Conservation (phyloP, 768 basidiomycete species). For the Russula vinacea region DNA sequence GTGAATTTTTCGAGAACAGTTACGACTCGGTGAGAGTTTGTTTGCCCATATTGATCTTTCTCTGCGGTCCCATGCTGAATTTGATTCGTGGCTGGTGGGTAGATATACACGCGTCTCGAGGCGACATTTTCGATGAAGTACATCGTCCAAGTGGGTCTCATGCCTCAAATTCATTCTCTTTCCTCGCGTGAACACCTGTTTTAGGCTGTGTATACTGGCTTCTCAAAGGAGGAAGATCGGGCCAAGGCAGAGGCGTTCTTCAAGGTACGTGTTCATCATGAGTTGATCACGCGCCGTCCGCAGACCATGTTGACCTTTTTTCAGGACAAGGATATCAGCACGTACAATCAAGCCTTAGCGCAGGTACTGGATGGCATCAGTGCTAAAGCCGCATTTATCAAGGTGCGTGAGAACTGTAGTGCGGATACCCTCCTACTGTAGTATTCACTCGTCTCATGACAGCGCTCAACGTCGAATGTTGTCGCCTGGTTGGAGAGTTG, state of each 20-base stretch:
- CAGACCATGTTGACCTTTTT: background rate
- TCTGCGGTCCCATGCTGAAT: background rate
- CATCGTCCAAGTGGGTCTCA: conserved; percentile 14
- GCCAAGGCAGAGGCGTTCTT: conserved; percentile 26
- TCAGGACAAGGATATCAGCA: conserved; percentile 27
- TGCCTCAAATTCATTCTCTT: background rate
- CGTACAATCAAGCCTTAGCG: conserved; percentile 27
- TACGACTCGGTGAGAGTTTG: conserved; percentile 54
- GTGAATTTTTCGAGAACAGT: conserved; percentile 64
- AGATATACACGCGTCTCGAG: conserved; percentile 26
- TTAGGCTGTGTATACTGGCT: conserved; percentile 15
- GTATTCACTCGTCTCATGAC: background rate
- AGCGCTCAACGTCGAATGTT: conserved; percentile 28
- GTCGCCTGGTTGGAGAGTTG: conserved; percentile 26
- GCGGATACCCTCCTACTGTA: background rate
- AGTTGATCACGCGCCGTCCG: too few species aligned
- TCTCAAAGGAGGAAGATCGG: conserved; percentile 20
- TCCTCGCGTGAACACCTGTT: background rate
- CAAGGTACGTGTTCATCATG: conserved; percentile 13
- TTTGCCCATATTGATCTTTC: conserved; percentile 4
- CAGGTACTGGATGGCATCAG: conserved; percentile 27
- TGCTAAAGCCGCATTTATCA: conserved; percentile 20
- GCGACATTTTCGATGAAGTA: conserved; percentile 23
- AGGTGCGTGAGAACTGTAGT: conserved; percentile 11
- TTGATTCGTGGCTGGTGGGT: background rate